Conservation (phyloP, 2,329 filamentous ascomycete genomes). For the Penicillium frequentans region DNA sequence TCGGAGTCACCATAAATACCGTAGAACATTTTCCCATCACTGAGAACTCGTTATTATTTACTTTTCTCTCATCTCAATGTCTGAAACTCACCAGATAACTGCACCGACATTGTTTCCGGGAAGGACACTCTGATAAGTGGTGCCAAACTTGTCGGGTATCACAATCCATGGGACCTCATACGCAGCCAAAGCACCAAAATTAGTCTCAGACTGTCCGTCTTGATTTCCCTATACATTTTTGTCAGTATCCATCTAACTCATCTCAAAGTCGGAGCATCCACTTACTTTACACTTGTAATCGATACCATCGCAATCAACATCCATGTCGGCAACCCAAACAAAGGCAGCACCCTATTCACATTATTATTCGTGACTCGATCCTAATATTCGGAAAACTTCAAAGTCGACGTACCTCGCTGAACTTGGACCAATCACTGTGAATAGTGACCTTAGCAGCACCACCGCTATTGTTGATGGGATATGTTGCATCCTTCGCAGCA, state of each 20-base stretch:
- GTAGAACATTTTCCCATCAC: slow-evolving; percentile 34
- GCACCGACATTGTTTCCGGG: slow-evolving; percentile 32
- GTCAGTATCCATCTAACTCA: neutral
- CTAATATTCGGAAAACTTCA: neutral
- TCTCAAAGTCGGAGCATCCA: neutral
- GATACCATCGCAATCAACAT: slow-evolving; percentile 34
- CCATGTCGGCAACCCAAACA: slow-evolving; percentile 33
- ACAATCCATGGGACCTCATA: slow-evolving; percentile 35
- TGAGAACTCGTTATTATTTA: neutral
- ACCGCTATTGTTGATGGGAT: slow-evolving; percentile 21
- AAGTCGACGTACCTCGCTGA: slow-evolving; percentile 16
- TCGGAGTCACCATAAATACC: slow-evolving; percentile 34
- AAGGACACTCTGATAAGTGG: slow-evolving; percentile 15
- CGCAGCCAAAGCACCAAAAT: slow-evolving; percentile 31
- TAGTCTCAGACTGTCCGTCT: slow-evolving; percentile 27
- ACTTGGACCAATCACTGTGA: slow-evolving; percentile 28
- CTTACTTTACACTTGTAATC: slow-evolving; percentile 28
- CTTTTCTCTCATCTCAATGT: no score
- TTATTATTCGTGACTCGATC: neutral
- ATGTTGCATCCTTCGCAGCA: slow-evolving; percentile 25
- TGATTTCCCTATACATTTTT: slow-evolving; percentile 23
- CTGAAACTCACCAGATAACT: slow-evolving; percentile 28
- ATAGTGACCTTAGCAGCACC: slow-evolving; percentile 25
- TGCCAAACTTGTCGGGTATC: slow-evolving; percentile 30
- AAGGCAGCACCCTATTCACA: slow-evolving; percentile 26